These are phyloP conservation scores for Ustilaginoidea virens DNA, from an alignment of 2,329 filamentous ascomycete species.

Conservation along the genomic window DNA sequence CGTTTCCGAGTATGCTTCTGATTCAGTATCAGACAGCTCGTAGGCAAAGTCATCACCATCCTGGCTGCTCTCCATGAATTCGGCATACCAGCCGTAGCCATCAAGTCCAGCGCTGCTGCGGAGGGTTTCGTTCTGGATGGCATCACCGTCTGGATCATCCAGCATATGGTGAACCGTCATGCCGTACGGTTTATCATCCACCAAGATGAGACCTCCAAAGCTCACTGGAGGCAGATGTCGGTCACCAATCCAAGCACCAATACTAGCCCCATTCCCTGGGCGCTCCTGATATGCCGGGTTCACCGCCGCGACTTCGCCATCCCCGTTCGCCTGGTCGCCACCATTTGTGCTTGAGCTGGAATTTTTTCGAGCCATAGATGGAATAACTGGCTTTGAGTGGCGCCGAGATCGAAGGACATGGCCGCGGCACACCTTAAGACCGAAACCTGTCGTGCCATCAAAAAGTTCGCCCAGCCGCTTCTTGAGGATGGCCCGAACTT, in stretches of 20 bases:
- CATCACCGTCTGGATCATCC: slow-evolving; percentile 47
- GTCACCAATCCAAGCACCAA: slow-evolving; percentile 76
- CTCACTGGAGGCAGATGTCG: slow-evolving; percentile 82
- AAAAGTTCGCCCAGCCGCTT: slow-evolving; percentile 51
- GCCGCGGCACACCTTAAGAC: slow-evolving; percentile 57
- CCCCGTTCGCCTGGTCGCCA: slow-evolving; percentile 25
- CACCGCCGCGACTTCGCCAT: slow-evolving; percentile 25
- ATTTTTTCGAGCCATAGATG: slow-evolving; percentile 15
- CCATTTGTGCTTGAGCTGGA: slow-evolving; percentile 6
- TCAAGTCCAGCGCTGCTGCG: slow-evolving; percentile 24
- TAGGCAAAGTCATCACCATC: slow-evolving; percentile 40
- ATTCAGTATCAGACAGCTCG: slow-evolving; percentile 48
- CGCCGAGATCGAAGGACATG: slow-evolving; percentile 48
- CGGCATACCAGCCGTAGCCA: slow-evolving; percentile 28
- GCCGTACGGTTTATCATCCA: slow-evolving; percentile 74
- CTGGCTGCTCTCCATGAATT: slow-evolving; percentile 25
- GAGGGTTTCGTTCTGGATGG: slow-evolving; percentile 12
- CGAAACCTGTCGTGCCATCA: slow-evolving; percentile 44
- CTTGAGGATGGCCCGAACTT: slow-evolving; percentile 56
- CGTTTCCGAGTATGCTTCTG: slow-evolving; percentile 33
- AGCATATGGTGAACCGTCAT: slow-evolving; percentile 98
- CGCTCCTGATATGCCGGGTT: slow-evolving; percentile 68
- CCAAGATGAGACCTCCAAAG: slow-evolving; percentile 72
- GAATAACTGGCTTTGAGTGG: slow-evolving; percentile 14
- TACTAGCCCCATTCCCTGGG: slow-evolving; percentile 77